These are phyloP conservation scores for Rhodotorula sphaerocarpa DNA, from an alignment of 768 basidiomycete species.

Conservation along the genomic window DNA sequence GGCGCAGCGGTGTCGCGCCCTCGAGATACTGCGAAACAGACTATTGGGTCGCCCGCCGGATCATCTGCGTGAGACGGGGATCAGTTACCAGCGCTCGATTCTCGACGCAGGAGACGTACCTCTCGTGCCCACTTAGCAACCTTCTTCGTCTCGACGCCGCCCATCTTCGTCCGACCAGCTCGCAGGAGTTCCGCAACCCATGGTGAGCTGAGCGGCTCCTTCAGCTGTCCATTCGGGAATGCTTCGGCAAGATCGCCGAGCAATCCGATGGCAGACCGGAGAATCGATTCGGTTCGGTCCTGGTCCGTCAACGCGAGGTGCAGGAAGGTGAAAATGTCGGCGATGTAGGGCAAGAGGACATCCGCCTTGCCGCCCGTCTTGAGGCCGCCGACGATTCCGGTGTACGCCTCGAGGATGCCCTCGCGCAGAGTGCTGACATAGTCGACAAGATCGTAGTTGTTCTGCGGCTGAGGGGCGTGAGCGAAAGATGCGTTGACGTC, in stretches of 20 bases:
- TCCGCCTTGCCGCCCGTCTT: constrained; percentile 73
- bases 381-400: constrained; percentile 82
- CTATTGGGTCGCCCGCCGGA: constrained; percentile 32
- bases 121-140: constrained; percentile 89
- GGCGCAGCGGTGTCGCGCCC: no score
- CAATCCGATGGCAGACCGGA: constrained; percentile 70
- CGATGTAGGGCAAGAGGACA: constrained; percentile 62
- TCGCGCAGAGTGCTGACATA: constrained; percentile 84
- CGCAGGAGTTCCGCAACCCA: constrained; percentile 73
- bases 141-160: constrained; percentile 71
- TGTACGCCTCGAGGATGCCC: constrained; percentile 93
- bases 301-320: constrained; percentile 70
- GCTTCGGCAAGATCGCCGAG: constrained; percentile 87
- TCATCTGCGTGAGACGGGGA: constrained; percentile 25
- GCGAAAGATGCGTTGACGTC: not conserved
- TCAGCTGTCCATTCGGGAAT: constrained; percentile 72
- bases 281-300: constrained; percentile 68
- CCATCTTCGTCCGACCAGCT: constrained; percentile 55
- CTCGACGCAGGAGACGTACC: no score
- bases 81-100: no score
- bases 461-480: constrained; percentile 44
- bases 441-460: constrained; percentile 82
- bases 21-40: no score
- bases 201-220: constrained; percentile 64
- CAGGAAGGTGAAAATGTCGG: constrained; percentile 64